Base-by-base conservation (phyloP, 331 rosid genomes). In the Erythrophleum ivorense region DNA sequence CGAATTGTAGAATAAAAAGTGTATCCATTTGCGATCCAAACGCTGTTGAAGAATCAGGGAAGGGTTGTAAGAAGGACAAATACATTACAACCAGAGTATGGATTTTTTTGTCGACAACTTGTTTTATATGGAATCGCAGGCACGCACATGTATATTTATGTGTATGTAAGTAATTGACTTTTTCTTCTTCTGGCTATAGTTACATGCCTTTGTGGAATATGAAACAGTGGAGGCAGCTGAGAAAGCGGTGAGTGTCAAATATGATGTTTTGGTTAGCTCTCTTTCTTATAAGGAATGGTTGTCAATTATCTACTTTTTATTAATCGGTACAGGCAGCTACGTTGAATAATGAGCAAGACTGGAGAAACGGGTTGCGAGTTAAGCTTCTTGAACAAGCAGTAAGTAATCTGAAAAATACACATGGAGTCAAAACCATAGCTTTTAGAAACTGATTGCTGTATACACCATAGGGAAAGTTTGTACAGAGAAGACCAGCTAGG, bases 301-400 rank as follows among this genome's bases (percentile, higher is more conserved):
- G n/a, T n/a, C n/a, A n/a, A 13, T n/a, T 40, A 18, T 11, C 18
- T 77, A 43, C 3, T 62, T 40, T 43, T 9, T 9, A 1, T 71
- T 15, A 71, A 29, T 57, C 5, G 57, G 41, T 50, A 24, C 36
- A 90, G 94, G 91, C 78, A 75, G 86, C 89, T 40, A 83, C 89
- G 65, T 83, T 88, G 68, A 90, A 80, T 16, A 75, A 90, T 33
- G 89, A 88, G 53, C 78, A 64, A 79, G 92, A 90, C 81, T 88
- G 92, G 94, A 85, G 94, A 82, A 87, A 83, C 82, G 92, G 94
- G 85, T 79, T 88, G 92, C 88, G 89, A 48, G 92, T 88, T 85
- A 90, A 90, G 87, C 84, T 67, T 79, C 84, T 90, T 62, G 85
- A 88, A 63, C 87, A 29, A 73, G 59, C 73, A 92, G 94, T 90